phyloP scores from a whole-genome alignment of 139 green algal species.

The Closterium sp. region DNA sequence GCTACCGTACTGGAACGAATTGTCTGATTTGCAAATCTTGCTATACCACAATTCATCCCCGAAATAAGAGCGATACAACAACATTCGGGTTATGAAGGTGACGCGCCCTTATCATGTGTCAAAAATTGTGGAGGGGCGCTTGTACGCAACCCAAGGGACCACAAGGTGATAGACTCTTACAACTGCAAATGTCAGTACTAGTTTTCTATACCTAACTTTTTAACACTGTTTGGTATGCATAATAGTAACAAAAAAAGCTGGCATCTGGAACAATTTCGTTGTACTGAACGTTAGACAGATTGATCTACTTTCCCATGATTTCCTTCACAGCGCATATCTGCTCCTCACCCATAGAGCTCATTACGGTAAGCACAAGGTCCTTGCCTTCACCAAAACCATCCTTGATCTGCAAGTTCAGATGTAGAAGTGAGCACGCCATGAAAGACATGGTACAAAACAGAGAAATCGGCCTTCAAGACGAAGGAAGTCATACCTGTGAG shows the following conservation, averaged over 20 bases:
- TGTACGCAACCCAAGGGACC: too few species aligned
- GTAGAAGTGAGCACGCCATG: background rate
- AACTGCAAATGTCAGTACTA: background rate
- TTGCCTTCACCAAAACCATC: conserved; percentile 79
- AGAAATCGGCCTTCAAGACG: background rate
- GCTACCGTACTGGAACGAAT: too few species aligned
- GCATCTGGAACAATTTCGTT: background rate
- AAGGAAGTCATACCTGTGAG: conserved; percentile 61
- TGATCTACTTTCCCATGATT: conserved; percentile 1
- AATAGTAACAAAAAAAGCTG: background rate
- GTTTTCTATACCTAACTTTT: background rate
- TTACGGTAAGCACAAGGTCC: conserved; percentile 89
- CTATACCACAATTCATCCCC: too few species aligned
- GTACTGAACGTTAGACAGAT: background rate
- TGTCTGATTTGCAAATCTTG: too few species aligned
- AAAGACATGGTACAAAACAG: background rate
- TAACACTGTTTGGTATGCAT: background rate
- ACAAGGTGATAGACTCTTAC: background rate
- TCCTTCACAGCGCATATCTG: conserved; percentile 87
- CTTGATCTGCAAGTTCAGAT: conserved; percentile 67
- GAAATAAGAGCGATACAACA: too few species aligned
- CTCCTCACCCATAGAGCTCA: conserved; percentile 88
- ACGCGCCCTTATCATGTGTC: too few species aligned
- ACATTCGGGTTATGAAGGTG: too few species aligned
- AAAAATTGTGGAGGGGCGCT: too few species aligned